These are phyloP conservation scores for Agapanthus africanus DNA, from an alignment of 106 monocot genomes.

Conservation along the genomic window DNA sequence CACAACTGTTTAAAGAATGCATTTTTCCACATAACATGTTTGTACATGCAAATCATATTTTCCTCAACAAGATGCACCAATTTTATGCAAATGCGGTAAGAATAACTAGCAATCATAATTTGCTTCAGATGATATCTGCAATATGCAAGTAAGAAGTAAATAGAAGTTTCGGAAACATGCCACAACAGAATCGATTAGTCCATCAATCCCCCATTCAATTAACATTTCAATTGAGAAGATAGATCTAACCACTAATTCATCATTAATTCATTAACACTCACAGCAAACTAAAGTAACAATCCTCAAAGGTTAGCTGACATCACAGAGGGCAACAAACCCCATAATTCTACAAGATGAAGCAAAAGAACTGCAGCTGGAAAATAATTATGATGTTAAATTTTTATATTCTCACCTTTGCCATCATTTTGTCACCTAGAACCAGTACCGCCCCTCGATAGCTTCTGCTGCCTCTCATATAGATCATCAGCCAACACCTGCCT, in stretches of 20 bases:
- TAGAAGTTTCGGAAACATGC: not conserved
- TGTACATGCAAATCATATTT: not conserved
- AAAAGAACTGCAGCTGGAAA: not conserved
- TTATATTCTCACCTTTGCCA: conserved; percentile 2
- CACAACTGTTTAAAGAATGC: not conserved
- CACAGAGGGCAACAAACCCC: not conserved
- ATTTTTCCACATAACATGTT: not conserved
- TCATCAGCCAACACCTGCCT: conserved; percentile 54
- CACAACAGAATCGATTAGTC: not conserved
- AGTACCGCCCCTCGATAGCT: conserved; percentile 8
- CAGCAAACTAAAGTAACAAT: not conserved
- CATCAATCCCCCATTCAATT: not conserved
- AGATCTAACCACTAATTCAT: not conserved
- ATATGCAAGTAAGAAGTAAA: not conserved
- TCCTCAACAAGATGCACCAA: not conserved
- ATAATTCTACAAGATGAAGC: not conserved
- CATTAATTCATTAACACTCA: not conserved
- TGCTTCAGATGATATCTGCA: not conserved
- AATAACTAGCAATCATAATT: not conserved
- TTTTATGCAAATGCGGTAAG: not conserved
- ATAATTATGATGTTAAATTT: not conserved
- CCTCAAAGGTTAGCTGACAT: not conserved
- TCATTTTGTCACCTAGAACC: conserved; percentile 12
- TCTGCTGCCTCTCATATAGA: conserved; percentile 37
- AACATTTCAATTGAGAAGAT: not conserved